A percentile compares a stretch with the other conserved stretches of the same genome.
These are phyloP conservation scores for Exophiala aquamarina DNA, from an alignment of 2,329 filamentous ascomycete species.

Conservation along the genomic window DNA sequence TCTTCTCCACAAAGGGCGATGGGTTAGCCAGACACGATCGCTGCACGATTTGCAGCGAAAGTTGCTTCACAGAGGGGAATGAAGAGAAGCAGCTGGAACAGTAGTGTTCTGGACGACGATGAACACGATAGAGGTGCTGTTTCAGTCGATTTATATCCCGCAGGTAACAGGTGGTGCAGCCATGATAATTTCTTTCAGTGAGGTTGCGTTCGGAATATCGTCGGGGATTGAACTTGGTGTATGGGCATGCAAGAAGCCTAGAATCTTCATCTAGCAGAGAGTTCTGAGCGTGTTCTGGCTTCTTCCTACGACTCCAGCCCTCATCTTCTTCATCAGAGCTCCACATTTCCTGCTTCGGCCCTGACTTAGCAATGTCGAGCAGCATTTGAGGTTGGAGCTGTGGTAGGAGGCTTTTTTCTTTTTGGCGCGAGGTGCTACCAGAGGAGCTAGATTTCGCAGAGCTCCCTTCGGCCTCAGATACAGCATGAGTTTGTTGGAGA, in stretches of 20 bases:
- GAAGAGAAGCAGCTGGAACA: conserved; percentile 7
- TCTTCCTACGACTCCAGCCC: too few species aligned
- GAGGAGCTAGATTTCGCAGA: too few species aligned
- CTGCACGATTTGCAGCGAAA: conserved; percentile 1
- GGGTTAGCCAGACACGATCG: neutral
- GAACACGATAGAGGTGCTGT: conserved; percentile 16
- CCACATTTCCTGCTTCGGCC: too few species aligned
- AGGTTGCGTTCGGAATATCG: conserved; percentile 12
- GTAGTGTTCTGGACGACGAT: conserved; percentile 2
- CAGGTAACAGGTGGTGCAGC: conserved; percentile 6
- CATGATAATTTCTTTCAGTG: conserved; percentile 7
- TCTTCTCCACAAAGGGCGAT: conserved; percentile 14
- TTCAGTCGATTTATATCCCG: conserved; percentile 11
- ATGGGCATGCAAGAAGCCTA: conserved; percentile 36
- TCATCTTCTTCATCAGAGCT: too few species aligned
- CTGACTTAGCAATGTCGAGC: too few species aligned
- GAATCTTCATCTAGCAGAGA: too few species aligned
- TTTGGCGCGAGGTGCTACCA: too few species aligned
- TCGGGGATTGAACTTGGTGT: conserved; percentile 19
- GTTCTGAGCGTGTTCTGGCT: too few species aligned
- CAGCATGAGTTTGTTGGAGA: too few species aligned
- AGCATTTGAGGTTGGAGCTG: too few species aligned
- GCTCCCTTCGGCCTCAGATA: too few species aligned
- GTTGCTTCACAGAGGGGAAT: conserved; percentile 1
- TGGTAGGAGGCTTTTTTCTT: too few species aligned